Evolutionary conservation across 2,329 filamentous ascomycete species (phyloP), one percentile per base, ranked within the genome.

Genomic region (Nemania diffusa): DNA sequence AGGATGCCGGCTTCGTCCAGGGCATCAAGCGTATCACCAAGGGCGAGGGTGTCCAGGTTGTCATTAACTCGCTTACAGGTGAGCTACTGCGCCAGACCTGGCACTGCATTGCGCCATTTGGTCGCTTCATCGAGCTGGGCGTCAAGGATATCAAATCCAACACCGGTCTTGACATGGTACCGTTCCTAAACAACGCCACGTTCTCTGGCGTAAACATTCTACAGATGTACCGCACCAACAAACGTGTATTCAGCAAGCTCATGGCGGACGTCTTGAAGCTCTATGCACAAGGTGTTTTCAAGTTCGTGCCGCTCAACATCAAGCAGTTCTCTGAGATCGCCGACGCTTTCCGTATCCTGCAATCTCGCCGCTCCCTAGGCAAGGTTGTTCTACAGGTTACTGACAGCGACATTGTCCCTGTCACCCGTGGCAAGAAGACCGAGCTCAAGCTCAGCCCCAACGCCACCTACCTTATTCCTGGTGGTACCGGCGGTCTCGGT

Each of bases 401-500:
- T 27, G 73, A 75, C 24, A 57, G 73, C 13, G 74, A 75, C 51
- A 69, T 71, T 20, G 72, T 74, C 15, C 70, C 68, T 17, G 69
- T 70, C 24, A 74, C 74, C 24, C 68, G 62, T 52, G 67, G 73
- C 59, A 75, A 72, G 70, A 72, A 71, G 65, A 65, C 67, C 24
- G 69, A 75, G 62, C 57, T 75, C 42, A 72, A 71, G 40, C 68
- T 76, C 34, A 69, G 52, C 20, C 68, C 73, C 20, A 69, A 75
- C 51, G 74, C 72, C 26, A 75, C 78, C 17, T 79, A 79, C 40
- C 69, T 80, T 44, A 69, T 80, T 32, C 73, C 74, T 0, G 78
- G 78, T 60, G 78, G 76, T 34, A 71, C 76, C 8, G 77, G 77
- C 29, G 78, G 78, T 53, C 69, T 80, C 32, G 77, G 77, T 32